These are phyloP conservation scores for Vitis hybrid DNA, from an alignment of 177 flowering plant species.

Conservation along the genomic window DNA sequence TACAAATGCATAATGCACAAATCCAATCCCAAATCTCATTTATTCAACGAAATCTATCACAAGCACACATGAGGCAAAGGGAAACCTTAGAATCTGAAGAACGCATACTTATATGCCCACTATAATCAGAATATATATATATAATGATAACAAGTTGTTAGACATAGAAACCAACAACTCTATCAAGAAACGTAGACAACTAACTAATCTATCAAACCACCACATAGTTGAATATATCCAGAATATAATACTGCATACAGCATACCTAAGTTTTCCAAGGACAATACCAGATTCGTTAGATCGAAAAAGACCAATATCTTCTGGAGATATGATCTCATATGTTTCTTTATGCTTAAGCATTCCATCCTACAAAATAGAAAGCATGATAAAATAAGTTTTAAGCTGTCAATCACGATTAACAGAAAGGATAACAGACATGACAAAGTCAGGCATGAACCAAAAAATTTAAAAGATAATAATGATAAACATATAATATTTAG, in stretches of 20 bases:
- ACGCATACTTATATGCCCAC: too few species aligned
- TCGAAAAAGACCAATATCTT: conserved; percentile 88
- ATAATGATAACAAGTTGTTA: too few species aligned
- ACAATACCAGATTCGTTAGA: conserved; percentile 84
- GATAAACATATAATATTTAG: too few species aligned
- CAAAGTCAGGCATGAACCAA: background rate
- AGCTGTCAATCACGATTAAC: background rate
- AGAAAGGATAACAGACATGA: background rate
- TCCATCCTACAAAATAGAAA: conserved; percentile 70
- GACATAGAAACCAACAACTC: background rate
- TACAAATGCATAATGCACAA: too few species aligned
- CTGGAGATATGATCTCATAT: conserved; percentile 92
- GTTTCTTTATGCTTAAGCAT: conserved; percentile 95
- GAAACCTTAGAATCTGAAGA: too few species aligned
- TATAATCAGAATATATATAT: too few species aligned
- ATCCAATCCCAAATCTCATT: too few species aligned
- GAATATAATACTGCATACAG: background rate
- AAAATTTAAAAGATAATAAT: too few species aligned
- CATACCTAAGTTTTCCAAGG: conserved; percentile 88
- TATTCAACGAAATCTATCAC: too few species aligned
- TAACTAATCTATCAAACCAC: background rate
- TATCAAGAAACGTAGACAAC: background rate
- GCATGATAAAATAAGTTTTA: background rate
- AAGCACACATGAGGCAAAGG: too few species aligned
- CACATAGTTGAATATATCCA: too few species aligned